Conservation (phyloP, 768 basidiomycete genomes). For the Artomyces pyxidatus region DNA sequence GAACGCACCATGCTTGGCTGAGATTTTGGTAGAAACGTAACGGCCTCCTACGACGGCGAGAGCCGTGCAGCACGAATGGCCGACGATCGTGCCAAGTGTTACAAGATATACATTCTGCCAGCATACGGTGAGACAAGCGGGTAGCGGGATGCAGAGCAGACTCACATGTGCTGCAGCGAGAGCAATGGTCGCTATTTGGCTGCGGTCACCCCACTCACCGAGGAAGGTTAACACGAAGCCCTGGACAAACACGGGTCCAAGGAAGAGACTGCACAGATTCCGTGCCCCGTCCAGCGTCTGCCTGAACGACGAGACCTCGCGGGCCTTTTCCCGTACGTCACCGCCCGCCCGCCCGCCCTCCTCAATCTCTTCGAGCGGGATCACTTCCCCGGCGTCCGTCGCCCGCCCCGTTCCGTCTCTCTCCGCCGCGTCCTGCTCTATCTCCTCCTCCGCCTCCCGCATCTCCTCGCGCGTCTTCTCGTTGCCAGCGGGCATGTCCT, state of each 20-base stretch:
- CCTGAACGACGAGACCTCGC: slow-evolving; percentile 14
- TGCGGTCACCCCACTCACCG: slow-evolving; percentile 99
- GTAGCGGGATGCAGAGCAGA: slow-evolving; percentile 10
- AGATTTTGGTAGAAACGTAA: slow-evolving; percentile 89
- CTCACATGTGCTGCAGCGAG: slow-evolving; percentile 90
- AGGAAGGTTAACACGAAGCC: slow-evolving; percentile 92
- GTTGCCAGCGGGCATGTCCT: slow-evolving; percentile 67
- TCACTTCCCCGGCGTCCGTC: slow-evolving; percentile 29
- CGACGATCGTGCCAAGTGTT: slow-evolving; percentile 81
- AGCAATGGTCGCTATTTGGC: slow-evolving; percentile 95
- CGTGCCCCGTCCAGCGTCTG: slow-evolving; percentile 54
- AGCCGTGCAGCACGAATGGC: slow-evolving; percentile 81
- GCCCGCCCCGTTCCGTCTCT: slow-evolving; percentile 33
- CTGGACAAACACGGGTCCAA: slow-evolving; percentile 94
- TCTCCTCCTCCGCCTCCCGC: slow-evolving; percentile 93
- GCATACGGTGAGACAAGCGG: slow-evolving; percentile 6
- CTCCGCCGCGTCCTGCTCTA: slow-evolving; percentile 68
- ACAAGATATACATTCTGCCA: slow-evolving; percentile 86
- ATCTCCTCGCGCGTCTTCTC: slow-evolving; percentile 91
- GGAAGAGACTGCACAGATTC: slow-evolving; percentile 73
- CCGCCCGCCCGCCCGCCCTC: slow-evolving; percentile 52
- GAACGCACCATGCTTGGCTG: slow-evolving; percentile 81
- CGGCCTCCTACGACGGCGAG: slow-evolving; percentile 92
- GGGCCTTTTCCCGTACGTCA: slow-evolving; percentile 12
- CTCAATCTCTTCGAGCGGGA: slow-evolving; percentile 72